A percentile compares a stretch with the other conserved stretches of the same genome.
Conservation (phyloP, 2,329 filamentous ascomycete genomes). For the Ceratocystis smalleyi region DNA sequence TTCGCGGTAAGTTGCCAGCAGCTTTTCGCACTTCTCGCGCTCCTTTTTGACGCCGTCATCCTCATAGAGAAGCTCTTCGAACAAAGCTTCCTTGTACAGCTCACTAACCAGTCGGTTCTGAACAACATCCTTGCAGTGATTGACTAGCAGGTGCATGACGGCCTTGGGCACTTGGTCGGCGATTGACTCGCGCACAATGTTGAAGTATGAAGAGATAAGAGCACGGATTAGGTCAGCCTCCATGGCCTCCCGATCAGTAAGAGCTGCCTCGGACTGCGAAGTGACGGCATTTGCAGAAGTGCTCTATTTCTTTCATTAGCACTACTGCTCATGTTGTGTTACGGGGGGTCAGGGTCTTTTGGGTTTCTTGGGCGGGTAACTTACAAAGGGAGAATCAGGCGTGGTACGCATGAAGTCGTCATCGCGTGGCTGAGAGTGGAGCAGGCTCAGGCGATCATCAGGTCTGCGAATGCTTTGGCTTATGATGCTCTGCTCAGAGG, state of each 20-base stretch:
- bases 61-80: slow-evolving; percentile 88
- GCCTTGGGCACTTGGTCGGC: slow-evolving; percentile 97
- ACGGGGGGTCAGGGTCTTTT: slow-evolving; percentile 16
- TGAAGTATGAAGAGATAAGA: slow-evolving; percentile 96
- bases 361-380: slow-evolving; percentile 22
- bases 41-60: slow-evolving; percentile 96
- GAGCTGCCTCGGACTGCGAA: slow-evolving; percentile 48
- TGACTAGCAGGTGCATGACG: slow-evolving; percentile 95
- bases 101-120: slow-evolving; percentile 94
- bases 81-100: slow-evolving; percentile 81
- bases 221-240: slow-evolving; percentile 95
- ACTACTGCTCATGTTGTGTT: slow-evolving; percentile 10
- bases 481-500: slow-evolving; percentile 58
- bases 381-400: slow-evolving; percentile 41
- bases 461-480: slow-evolving; percentile 67
- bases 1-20: slow-evolving; percentile 90
- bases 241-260: slow-evolving; percentile 90
- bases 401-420: slow-evolving; percentile 29
- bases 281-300: slow-evolving; percentile 5
- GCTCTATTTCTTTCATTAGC: slow-evolving; percentile 11
- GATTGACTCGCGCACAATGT: slow-evolving; percentile 96
- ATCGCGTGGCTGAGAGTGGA: slow-evolving; percentile 29
- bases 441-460: slow-evolving; percentile 41
- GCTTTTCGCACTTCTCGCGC: slow-evolving; percentile 93
- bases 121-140: slow-evolving; percentile 94